phyloP scores from a whole-genome alignment of 345 rosid genomes.

The Turritis glabra region DNA sequence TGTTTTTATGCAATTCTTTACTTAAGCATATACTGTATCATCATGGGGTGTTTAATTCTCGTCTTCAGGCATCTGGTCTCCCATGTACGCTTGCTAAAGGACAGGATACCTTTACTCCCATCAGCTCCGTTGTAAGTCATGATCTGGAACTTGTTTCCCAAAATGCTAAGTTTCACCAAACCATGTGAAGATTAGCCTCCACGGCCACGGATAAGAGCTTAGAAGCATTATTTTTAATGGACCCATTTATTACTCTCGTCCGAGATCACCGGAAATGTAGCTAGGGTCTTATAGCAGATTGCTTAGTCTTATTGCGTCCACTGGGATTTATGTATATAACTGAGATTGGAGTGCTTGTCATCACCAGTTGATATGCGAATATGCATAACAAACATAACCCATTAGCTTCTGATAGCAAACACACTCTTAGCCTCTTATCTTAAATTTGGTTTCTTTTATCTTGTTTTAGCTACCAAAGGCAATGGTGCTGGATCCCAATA shows the following conservation, averaged over 20 bases:
- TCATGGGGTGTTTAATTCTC: slow-evolving; percentile 1
- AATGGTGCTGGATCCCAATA: slow-evolving; percentile 64
- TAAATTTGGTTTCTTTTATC: not conserved
- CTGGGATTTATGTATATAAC: not conserved
- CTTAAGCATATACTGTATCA: slow-evolving; percentile 1
- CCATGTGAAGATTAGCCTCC: not conserved
- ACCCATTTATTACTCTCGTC: not conserved
- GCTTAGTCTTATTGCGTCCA: not conserved
- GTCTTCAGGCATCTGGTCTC: slow-evolving; percentile 80
- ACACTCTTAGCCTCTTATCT: not conserved
- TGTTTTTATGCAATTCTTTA: not conserved
- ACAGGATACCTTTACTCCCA: slow-evolving; percentile 91
- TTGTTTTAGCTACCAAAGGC: slow-evolving; percentile 61
- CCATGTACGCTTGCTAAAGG: slow-evolving; percentile 96
- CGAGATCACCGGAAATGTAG: not conserved
- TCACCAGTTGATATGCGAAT: not conserved
- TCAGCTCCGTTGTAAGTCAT: slow-evolving; percentile 78
- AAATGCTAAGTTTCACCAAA: not conserved
- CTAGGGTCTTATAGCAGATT: not conserved
- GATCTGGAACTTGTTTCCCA: slow-evolving; percentile 7
- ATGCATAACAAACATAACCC: not conserved
- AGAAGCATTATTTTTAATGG: not conserved
- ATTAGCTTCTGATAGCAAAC: not conserved
- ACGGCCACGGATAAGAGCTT: not conserved
- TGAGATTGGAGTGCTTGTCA: not conserved